These are phyloP conservation scores for Tulasnella sp. DNA, from an alignment of 768 basidiomycete genomes.

Conservation along the genomic window DNA sequence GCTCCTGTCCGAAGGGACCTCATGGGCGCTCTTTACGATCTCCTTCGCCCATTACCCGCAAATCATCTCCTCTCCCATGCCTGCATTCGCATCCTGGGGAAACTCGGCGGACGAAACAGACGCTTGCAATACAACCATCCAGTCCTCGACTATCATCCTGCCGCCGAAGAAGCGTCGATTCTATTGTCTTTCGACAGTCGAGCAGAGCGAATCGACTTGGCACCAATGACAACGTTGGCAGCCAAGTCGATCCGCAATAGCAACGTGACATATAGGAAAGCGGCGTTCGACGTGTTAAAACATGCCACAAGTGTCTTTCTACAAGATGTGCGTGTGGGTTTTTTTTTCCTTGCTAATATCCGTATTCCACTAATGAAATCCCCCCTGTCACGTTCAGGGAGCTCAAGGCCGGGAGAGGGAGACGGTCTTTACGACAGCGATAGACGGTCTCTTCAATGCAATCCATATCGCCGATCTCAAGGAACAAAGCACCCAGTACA, in stretches of 20 bases:
- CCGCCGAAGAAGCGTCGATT: conserved; percentile 62
- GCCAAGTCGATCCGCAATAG: conserved; percentile 49
- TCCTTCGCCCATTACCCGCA: conserved; percentile 81
- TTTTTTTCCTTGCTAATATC: background rate
- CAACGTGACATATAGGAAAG: conserved; percentile 33
- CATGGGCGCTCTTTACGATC: conserved; percentile 88
- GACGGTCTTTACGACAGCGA: conserved; percentile 55
- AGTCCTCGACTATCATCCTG: conserved; percentile 57
- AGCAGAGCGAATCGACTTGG: conserved; percentile 55
- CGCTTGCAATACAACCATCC: conserved; percentile 77
- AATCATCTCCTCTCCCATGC: conserved; percentile 88
- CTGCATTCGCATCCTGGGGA: conserved; percentile 92
- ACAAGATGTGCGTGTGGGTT: conserved; percentile 51
- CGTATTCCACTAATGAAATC: conserved; percentile 11
- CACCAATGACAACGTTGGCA: conserved; percentile 58
- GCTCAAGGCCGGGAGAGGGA: conserved; percentile 65
- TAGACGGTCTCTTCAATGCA: conserved; percentile 75
- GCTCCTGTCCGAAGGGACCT: conserved; percentile 86
- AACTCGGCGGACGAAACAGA: conserved; percentile 90
- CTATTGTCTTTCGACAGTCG: conserved; percentile 65
- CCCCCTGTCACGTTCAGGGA: conserved; percentile 40
- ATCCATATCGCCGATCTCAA: conserved; percentile 60
- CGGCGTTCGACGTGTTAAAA: conserved; percentile 47
- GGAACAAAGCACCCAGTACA: conserved; percentile 58
- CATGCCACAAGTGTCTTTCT: conserved; percentile 61